Evolutionary conservation across 768 basidiomycete species (phyloP).

Genomic region (Saitozyma sp.): DNA sequence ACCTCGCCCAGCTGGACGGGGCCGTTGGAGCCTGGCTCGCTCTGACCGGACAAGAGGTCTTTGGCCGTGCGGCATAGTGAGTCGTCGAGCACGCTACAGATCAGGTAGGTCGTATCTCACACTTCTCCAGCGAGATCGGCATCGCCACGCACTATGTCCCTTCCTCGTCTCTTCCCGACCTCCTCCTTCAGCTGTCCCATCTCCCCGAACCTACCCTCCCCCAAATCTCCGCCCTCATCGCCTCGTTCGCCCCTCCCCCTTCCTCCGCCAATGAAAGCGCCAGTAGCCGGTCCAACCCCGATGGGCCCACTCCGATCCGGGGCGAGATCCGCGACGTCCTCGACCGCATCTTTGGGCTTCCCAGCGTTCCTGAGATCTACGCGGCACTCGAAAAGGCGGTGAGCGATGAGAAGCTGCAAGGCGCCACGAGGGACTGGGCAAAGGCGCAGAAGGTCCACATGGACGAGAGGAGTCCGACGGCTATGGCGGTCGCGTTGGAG

Average conservation of each 20-base stretch:
- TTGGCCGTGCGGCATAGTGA: slow-evolving; percentile 82
- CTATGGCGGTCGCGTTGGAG: slow-evolving; percentile 81
- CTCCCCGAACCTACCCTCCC: slow-evolving; percentile 51
- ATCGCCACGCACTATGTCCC: slow-evolving; percentile 92
- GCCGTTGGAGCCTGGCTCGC: slow-evolving; percentile 91
- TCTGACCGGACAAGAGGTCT: slow-evolving; percentile 70
- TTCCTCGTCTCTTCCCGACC: slow-evolving; percentile 68
- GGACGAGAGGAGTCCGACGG: slow-evolving; percentile 79
- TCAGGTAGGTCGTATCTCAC: not conserved
- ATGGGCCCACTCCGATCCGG: slow-evolving; percentile 48
- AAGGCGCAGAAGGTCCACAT: slow-evolving; percentile 65
- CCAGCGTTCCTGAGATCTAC: slow-evolving; percentile 72
- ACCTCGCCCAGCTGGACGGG: slow-evolving; percentile 86
- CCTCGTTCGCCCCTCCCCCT: slow-evolving; percentile 60
- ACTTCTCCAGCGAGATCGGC: slow-evolving; percentile 70
- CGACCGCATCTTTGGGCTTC: slow-evolving; percentile 72
- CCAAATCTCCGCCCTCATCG: slow-evolving; percentile 61
- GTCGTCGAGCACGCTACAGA: slow-evolving; percentile 45
- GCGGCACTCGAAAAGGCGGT: slow-evolving; percentile 57
- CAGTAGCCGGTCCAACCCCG: slow-evolving; percentile 27
- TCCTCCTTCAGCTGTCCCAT: slow-evolving; percentile 67
- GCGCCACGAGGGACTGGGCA: slow-evolving; percentile 72
- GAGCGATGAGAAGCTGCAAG: slow-evolving; percentile 51
- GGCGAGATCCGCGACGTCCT: slow-evolving; percentile 72
- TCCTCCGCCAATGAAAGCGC: slow-evolving; percentile 47